Evolutionary conservation across 2,329 filamentous ascomycete genomes (phyloP).

Genomic region (Piedraia hortae): DNA sequence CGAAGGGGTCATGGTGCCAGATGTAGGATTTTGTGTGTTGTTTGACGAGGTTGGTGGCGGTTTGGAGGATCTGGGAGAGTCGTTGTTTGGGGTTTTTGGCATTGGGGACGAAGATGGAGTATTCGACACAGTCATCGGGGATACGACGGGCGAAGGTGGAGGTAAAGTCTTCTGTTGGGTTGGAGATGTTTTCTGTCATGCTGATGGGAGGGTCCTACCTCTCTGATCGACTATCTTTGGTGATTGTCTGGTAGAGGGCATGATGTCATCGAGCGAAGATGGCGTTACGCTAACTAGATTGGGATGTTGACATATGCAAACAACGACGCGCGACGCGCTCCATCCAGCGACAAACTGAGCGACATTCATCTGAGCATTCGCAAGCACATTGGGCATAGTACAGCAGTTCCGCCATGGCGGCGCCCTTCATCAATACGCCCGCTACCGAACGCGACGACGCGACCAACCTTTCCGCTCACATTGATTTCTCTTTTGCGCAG

Average conservation of each 20-base stretch:
- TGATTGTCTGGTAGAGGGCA: too few relatives aligned
- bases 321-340: constrained; percentile 1
- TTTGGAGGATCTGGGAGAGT: constrained; percentile 45
- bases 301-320: constrained; percentile 1
- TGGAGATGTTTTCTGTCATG: constrained; percentile 1
- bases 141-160: constrained; percentile 32
- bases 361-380: background rate
- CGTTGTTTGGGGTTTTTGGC: constrained; percentile 29
- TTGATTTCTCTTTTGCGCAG: constrained; percentile 66
- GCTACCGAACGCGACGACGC: constrained; percentile 62
- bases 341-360: constrained; percentile 1
- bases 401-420: constrained; percentile 2
- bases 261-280: too few relatives aligned
- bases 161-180: background rate
- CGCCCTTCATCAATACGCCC: constrained; percentile 45
- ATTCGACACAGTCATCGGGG: constrained; percentile 66
- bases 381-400: constrained; percentile 1
- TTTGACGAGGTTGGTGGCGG: constrained; percentile 33
- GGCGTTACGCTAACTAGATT: too few relatives aligned
- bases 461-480: constrained; percentile 38
- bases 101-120: constrained; percentile 48
- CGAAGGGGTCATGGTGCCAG: constrained; percentile 72
- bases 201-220: too few relatives aligned
- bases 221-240: too few relatives aligned
- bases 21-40: constrained; percentile 59